Evolutionary conservation across 2,329 filamentous ascomycete genomes (phyloP).

Genomic region (Fusarium sp.): DNA sequence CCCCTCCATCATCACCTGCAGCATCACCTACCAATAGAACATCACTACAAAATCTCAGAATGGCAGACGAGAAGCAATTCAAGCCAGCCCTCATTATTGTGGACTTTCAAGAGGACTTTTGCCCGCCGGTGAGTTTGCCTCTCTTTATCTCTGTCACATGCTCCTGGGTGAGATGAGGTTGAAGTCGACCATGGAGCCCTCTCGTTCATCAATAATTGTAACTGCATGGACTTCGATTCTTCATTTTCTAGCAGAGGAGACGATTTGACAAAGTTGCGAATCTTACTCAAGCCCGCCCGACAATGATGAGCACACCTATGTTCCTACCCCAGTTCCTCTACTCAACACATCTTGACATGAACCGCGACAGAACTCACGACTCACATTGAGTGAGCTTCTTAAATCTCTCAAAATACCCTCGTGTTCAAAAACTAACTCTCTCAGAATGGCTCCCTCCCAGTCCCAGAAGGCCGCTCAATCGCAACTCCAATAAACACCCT

Average conservation of each 20-base stretch:
- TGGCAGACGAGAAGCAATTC: conserved; percentile 44
- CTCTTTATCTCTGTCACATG: background rate
- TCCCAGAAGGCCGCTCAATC: conserved; percentile 75
- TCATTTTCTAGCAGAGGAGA: accelerated
- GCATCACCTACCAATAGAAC: background rate
- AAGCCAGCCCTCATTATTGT: conserved; percentile 71
- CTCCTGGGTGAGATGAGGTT: background rate
- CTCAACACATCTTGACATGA: background rate
- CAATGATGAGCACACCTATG: background rate
- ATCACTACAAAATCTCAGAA: background rate
- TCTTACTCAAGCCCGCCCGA: background rate
- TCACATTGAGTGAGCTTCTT: background rate
- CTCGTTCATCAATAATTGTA: background rate
- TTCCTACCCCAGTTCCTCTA: background rate
- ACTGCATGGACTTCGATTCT: accelerated
- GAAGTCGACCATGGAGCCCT: background rate
- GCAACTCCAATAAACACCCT: conserved; percentile 76
- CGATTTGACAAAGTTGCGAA: background rate
- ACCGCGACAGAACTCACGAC: background rate
- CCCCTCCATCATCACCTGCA: conserved; percentile 2
- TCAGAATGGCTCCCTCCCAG: conserved; percentile 83
- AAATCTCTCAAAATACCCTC: background rate
- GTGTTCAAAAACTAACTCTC: conserved; percentile 28
- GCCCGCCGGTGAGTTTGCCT: conserved; percentile 74
- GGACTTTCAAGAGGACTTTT: conserved; percentile 95